Evolutionary conservation across 2,329 filamentous ascomycete species (phyloP).

Genomic region (Aspergillus sp.): DNA sequence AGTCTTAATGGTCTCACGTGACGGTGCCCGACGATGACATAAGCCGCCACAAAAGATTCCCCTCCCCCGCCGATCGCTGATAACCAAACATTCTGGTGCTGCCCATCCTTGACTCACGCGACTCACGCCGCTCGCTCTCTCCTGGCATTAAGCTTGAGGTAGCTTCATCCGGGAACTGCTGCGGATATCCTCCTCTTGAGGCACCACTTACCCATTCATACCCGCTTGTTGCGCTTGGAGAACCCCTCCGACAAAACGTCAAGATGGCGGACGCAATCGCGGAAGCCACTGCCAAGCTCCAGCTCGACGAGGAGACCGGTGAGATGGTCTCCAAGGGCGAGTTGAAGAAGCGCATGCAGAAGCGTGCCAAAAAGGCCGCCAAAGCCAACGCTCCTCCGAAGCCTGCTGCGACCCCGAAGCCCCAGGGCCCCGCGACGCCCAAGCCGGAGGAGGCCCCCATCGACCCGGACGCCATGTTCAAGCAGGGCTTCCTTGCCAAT

Average conservation of each 20-base stretch:
- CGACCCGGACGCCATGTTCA: constrained; percentile 70
- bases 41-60: no score
- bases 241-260: neutral
- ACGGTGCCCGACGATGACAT: no score
- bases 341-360: constrained; percentile 31
- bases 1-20: no score
- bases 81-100: no score
- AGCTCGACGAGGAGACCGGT: constrained; percentile 26
- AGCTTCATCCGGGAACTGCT: no score
- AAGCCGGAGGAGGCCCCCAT: constrained; percentile 24
- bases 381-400: constrained; percentile 36
- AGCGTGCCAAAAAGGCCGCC: constrained; percentile 31
- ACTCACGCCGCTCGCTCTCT: no score
- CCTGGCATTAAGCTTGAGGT: no score
- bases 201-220: no score
- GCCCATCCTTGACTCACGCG: no score
- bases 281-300: constrained; percentile 23
- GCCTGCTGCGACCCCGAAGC: constrained; percentile 39
- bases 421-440: constrained; percentile 23
- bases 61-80: no score
- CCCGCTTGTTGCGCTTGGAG: neutral
- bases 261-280: constrained; percentile 23
- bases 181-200: neutral
- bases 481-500: constrained; percentile 72
- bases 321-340: constrained; percentile 32